These are phyloP conservation scores for Bocquillonia castaneifolia DNA, from an alignment of 441 rosid species.

Conservation along the genomic window DNA sequence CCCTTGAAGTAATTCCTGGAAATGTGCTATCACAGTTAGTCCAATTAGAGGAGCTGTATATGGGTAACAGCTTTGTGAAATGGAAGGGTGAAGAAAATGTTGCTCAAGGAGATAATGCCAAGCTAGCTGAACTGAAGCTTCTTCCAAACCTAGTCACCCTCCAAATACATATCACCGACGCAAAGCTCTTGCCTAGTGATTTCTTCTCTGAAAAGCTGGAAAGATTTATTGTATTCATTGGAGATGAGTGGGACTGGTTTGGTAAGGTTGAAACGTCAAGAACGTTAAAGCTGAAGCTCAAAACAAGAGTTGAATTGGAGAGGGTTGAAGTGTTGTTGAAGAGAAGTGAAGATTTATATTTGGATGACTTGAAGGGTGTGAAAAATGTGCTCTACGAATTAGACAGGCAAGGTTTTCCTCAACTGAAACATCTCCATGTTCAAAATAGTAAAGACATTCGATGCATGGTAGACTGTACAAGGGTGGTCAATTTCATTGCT, in stretches of 20 bases:
- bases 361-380: constrained; percentile 2
- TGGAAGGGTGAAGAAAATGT: constrained; percentile 22
- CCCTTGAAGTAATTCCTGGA: constrained; percentile 10
- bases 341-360: constrained; percentile 13
- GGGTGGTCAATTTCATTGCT: not conserved
- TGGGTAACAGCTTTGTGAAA: not conserved
- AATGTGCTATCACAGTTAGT: constrained; percentile 23
- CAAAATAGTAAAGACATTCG: constrained; percentile 10
- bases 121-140: constrained; percentile 9
- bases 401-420: constrained; percentile 16
- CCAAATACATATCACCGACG: constrained; percentile 20
- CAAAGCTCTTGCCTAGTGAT: constrained; percentile 2
- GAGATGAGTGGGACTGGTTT: constrained; percentile 15
- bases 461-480: not conserved
- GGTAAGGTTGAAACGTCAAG: not conserved
- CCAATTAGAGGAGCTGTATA: constrained; percentile 23
- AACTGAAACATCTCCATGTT: constrained; percentile 17
- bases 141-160: not conserved
- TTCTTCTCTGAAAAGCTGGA: constrained; percentile 7
- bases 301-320: not conserved
- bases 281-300: constrained; percentile 15
- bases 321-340: not conserved
- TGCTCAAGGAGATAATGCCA: constrained; percentile 2
- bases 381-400: constrained; percentile 11
- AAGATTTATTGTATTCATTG: constrained; percentile 2